Evolutionary conservation across 805 yeast genomes (phyloP), one percentile per base, ranked within the genome.

Genomic region (Yamadazyma philogaea): DNA sequence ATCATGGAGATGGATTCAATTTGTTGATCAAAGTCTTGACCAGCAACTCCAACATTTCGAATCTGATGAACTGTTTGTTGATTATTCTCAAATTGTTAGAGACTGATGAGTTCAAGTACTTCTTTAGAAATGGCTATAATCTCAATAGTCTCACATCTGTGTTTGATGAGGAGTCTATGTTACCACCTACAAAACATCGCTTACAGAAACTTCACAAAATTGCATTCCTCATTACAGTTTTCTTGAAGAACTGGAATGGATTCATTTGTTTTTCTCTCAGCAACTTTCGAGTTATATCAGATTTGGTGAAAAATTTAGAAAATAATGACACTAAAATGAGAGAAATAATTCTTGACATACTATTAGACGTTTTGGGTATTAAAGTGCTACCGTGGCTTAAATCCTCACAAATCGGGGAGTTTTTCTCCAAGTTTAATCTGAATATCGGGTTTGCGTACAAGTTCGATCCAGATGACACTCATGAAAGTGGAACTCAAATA

Each of bases 211-310:
- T 88, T 21, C 84, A 82, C 44, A 75, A 73, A 45, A 67, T 79
- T 11, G 78, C 89, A 0, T 71, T 76, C 33, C 68, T 87, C 7
- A 59, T 91, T 2, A 64, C 84, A 0, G 58, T 75, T 3, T 64
- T 87, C 18, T 61, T 91, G 37, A 84, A 87, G 47, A 73, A 80
- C 26, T 83, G 91, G 79, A 72, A 84, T 10, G 99, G 99, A 0
- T 54, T 89, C 8, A 72, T 82, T 46, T 77, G 83, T 12, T 77
- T 82, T 51, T 74, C 84, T 1, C 70, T 75, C 43, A 68, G 81
- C 49, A 64, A 79, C 45, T 82, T 78, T 47, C 64, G 67, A 42
- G 74, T 82, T 7, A 56, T 90, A 17, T 67, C 64, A 32, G 78
- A 79, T 40, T 63, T 90, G 21, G 63, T 90, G 2, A 61, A 71